phyloP scores from a whole-genome alignment of 2,329 filamentous ascomycete species.

The Pseudopithomyces chartarum region DNA sequence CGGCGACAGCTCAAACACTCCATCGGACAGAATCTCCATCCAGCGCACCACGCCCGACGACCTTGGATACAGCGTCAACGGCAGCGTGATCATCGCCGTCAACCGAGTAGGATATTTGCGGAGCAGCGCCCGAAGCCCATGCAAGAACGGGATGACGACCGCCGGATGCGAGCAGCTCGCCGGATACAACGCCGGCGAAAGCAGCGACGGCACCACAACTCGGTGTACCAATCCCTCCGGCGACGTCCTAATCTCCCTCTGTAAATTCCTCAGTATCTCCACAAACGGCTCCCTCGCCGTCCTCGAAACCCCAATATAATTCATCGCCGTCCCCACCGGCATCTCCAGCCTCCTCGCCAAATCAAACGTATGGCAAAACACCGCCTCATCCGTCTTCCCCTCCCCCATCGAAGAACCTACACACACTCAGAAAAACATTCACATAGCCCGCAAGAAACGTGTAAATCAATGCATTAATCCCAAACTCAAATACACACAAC shows the following conservation, averaged over 20 bases:
- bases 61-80: constrained; percentile 79
- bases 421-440: constrained; percentile 21
- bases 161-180: constrained; percentile 71
- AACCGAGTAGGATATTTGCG: constrained; percentile 68
- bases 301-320: constrained; percentile 57
- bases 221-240: constrained; percentile 72
- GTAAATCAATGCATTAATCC: constrained; percentile 10
- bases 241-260: constrained; percentile 56
- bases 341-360: constrained; percentile 56
- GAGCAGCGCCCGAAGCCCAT: constrained; percentile 75
- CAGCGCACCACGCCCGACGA: constrained; percentile 77
- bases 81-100: constrained; percentile 76
- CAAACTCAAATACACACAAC: constrained; percentile 32
- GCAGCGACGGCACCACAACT: constrained; percentile 79
- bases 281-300: constrained; percentile 71
- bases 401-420: constrained; percentile 27
- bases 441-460: not conserved
- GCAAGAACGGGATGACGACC: constrained; percentile 79
- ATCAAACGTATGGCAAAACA: constrained; percentile 59
- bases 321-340: constrained; percentile 47
- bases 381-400: constrained; percentile 53
- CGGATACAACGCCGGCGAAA: constrained; percentile 85
- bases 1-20: constrained; percentile 81
- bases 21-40: constrained; percentile 84
- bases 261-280: constrained; percentile 66